Base-by-base conservation (phyloP, 495 filamentous ascomycete species). In the Astrocystis sublimbata region DNA sequence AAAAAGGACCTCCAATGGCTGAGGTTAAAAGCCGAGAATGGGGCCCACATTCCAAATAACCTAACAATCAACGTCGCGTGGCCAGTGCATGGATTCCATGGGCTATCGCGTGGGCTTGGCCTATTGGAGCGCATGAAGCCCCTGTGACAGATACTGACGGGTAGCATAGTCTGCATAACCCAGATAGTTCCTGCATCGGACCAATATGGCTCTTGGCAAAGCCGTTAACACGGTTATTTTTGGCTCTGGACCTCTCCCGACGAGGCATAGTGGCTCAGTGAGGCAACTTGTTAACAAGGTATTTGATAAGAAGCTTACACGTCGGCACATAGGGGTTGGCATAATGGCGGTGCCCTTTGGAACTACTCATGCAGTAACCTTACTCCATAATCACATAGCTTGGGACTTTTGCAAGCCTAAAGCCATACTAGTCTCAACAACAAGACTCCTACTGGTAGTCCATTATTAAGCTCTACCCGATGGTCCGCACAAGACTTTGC, bases 41-140 rank as follows among this genome's bases (percentile, higher is more conserved):
- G 42, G 17, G 42, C 31, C 56, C 45, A 50, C 42, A 59, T 59
- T 59, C 56, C 56, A 59, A 59, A 59, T 59, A 59, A 30, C 21
- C 30, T 28, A 30, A 49, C 46, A 23, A 49, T 8, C 26, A n/a
- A 13, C 47, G 43, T 51, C 47, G 47, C 47, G 49, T 52, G 28
- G 30, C 17, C 49, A 30, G 35, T 52, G 49, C 49, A 35, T 23
- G 31, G 49, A 9, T 52, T 28, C 30, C 28, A 35, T 30, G 46
- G 46, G 23, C 23, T 28, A 24, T 28, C 1, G 9, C 13, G 8
- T 45, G 15, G 23, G 10, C 15, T 47, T 3, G 10, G 49, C 23
- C n/a, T n/a, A n/a, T n/a, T n/a, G n/a, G n/a, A n/a, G n/a, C n/a
- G n/a, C n/a, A n/a, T n/a, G n/a, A n/a, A n/a, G n/a, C n/a, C n/a